phyloP scores from a whole-genome alignment of 208 protist species.

The Acanthamoeba polyphaga region DNA sequence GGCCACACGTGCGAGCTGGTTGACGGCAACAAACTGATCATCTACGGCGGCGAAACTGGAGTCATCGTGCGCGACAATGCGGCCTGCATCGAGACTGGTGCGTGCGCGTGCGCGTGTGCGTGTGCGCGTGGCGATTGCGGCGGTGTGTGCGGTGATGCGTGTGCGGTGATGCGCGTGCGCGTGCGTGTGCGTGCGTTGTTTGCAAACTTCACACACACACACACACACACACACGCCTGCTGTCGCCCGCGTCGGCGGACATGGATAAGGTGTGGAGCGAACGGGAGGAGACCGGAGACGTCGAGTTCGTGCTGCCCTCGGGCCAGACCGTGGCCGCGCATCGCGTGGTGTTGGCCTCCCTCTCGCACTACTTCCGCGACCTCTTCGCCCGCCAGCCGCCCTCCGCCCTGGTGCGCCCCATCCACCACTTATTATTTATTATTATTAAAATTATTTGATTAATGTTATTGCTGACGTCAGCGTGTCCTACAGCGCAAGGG shows the following conservation, averaged over 20 bases:
- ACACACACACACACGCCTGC: no score
- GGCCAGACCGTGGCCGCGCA: neutral
- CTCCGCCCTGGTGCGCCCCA: neutral
- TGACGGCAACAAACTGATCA: conserved; percentile 8
- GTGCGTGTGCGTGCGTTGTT: no score
- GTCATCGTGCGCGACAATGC: neutral
- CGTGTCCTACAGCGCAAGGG: neutral
- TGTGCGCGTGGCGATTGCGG: no score
- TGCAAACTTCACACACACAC: no score
- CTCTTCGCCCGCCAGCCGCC: neutral
- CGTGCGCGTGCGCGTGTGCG: neutral
- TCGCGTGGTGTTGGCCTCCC: neutral
- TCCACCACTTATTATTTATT: neutral
- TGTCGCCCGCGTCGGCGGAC: neutral
- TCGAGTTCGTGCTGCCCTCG: conserved; percentile 34
- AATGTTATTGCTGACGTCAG: neutral
- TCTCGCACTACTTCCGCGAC: neutral
- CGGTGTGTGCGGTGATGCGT: neutral
- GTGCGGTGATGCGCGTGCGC: neutral
- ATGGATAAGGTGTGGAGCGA: conserved; percentile 41
- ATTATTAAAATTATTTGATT: neutral
- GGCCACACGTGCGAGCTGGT: neutral
- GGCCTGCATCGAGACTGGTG: conserved; percentile 9
- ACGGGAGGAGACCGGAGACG: conserved; percentile 26
- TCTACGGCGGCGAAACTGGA: conserved; percentile 43